Percentiles rank a stretch among this genome's conserved stretches.
These are phyloP conservation scores for Trichoderma sp. DNA, from an alignment of 2,329 filamentous ascomycete genomes.

Conservation along the genomic window DNA sequence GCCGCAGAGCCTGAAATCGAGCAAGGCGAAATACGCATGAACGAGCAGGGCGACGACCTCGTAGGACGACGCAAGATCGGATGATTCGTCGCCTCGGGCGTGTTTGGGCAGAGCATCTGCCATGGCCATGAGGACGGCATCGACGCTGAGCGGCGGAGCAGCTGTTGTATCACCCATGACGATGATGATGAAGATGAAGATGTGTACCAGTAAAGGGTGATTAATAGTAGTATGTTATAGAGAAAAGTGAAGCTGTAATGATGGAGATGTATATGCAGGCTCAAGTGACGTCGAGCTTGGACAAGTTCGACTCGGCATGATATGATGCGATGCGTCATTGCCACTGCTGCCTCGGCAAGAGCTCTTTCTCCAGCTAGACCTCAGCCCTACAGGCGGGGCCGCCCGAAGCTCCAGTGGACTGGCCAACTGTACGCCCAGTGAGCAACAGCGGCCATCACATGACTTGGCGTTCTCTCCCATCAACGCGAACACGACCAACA, in stretches of 20 bases:
- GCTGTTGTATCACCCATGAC: background rate
- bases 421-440: too few species aligned
- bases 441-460: background rate
- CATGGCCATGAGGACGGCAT: slow-evolving; percentile 57
- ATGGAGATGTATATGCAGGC: background rate
- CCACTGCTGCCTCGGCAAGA: slow-evolving; percentile 12
- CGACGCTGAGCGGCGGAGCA: slow-evolving; percentile 30
- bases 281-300: background rate
- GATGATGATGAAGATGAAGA: slow-evolving; percentile 1
- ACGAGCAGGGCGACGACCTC: slow-evolving; percentile 83
- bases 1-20: slow-evolving; percentile 79
- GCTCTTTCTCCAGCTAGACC: background rate
- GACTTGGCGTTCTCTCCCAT: background rate
- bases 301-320: background rate
- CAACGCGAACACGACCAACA: background rate
- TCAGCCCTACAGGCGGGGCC: slow-evolving; percentile 1
- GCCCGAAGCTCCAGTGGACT: background rate
- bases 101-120: slow-evolving; percentile 61
- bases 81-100: slow-evolving; percentile 53
- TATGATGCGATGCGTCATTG: slow-evolving; percentile 15
- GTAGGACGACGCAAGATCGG: slow-evolving; percentile 68
- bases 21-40: slow-evolving; percentile 78
- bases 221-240: background rate
- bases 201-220: background rate
- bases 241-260: background rate